Evolutionary conservation across 371 early-diverging fungal genomes (phyloP).

Genomic region (Funneliformis caledonium): DNA sequence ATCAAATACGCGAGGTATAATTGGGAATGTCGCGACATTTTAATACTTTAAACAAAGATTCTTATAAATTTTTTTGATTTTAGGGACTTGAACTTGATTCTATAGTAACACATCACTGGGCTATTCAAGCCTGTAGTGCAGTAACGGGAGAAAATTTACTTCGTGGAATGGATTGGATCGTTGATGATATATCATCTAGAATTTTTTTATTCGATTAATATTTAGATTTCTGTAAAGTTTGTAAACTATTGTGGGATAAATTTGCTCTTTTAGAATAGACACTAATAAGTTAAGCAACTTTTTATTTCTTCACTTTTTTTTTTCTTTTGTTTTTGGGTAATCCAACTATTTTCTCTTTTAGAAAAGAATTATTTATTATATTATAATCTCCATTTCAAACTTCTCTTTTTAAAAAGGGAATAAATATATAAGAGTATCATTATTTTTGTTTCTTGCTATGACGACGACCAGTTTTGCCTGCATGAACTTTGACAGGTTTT

Average conservation of each 20-base stretch:
- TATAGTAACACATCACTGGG: constrained; percentile 92
- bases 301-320: too few relatives aligned
- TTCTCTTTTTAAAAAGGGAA: too few relatives aligned
- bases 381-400: too few relatives aligned
- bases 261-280: too few relatives aligned
- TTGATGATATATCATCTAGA: constrained; percentile 86
- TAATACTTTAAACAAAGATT: neutral
- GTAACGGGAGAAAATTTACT: constrained; percentile 87
- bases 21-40: neutral
- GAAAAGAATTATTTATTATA: too few relatives aligned
- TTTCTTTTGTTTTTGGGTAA: too few relatives aligned
- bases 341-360: too few relatives aligned
- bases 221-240: neutral
- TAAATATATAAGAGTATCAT: neutral
- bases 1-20: constrained; percentile 72
- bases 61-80: neutral
- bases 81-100: constrained; percentile 74
- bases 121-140: constrained; percentile 88
- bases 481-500: constrained; percentile 63
- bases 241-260: too few relatives aligned
- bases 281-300: too few relatives aligned
- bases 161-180: constrained; percentile 93
- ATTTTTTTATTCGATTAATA: constrained; percentile 73
- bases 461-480: constrained; percentile 58
- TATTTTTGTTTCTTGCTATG: constrained; percentile 40